phyloP scores from a whole-genome alignment of 2,329 filamentous ascomycete species.

The Alternaria conjuncta region DNA sequence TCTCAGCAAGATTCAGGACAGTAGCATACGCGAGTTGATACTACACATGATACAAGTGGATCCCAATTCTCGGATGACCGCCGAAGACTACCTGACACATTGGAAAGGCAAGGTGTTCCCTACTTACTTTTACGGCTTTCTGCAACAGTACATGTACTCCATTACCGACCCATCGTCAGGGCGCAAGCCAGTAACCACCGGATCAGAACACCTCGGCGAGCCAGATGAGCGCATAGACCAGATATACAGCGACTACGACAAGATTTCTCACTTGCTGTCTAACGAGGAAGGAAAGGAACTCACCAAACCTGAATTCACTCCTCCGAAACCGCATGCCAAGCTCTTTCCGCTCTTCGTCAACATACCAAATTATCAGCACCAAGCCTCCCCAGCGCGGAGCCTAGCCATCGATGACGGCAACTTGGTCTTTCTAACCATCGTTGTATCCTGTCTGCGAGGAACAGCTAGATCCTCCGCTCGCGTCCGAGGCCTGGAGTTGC shows the following conservation, averaged over 20 bases:
- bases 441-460: conserved; percentile 87
- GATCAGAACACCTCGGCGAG: conserved; percentile 77
- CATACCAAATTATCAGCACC: conserved; percentile 82
- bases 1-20: conserved; percentile 84
- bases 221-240: conserved; percentile 93
- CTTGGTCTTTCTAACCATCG: conserved; percentile 85
- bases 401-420: conserved; percentile 83
- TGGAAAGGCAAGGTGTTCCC: conserved; percentile 94
- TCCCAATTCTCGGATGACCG: conserved; percentile 88
- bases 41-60: conserved; percentile 96
- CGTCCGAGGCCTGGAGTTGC: conserved; percentile 85
- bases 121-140: conserved; percentile 94
- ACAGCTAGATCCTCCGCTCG: conserved; percentile 88
- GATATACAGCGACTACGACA: conserved; percentile 94
- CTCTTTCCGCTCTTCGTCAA: conserved; percentile 84
- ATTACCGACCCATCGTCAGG: conserved; percentile 90
- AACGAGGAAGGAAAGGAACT: conserved; percentile 64
- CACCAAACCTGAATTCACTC: conserved; percentile 37
- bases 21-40: conserved; percentile 85
- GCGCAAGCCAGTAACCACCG: conserved; percentile 71
- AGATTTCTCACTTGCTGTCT: conserved; percentile 92
- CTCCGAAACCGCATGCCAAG: conserved; percentile 55
- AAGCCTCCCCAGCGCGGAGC: conserved; percentile 65
- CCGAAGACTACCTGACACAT: conserved; percentile 91
- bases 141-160: conserved; percentile 96